Evolutionary conservation across 441 rosid genomes (phyloP).

Genomic region (Erysimum cheiri): DNA sequence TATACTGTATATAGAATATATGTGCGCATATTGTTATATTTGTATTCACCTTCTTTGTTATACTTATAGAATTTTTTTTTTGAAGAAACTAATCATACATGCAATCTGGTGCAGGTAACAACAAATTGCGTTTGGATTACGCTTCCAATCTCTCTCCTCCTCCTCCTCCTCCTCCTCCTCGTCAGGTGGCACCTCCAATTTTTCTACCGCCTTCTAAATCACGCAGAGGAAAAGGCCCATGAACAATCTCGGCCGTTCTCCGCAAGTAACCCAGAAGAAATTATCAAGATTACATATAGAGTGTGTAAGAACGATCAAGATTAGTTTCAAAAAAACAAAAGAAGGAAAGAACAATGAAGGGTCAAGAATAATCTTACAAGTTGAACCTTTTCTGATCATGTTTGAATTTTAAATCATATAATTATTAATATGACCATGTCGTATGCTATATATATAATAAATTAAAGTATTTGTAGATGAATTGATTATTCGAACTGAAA

Average conservation of each 20-base stretch:
- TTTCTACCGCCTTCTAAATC: slow-evolving; percentile 16
- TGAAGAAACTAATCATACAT: background rate
- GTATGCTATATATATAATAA: background rate
- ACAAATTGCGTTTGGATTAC: background rate
- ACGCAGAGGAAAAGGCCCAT: slow-evolving; percentile 14
- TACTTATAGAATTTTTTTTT: background rate
- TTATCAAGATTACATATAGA: background rate
- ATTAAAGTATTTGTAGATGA: background rate
- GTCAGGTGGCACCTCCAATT: background rate
- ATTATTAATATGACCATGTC: background rate
- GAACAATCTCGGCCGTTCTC: background rate
- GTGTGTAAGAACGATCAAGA: background rate
- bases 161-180: background rate
- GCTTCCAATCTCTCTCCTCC: background rate
- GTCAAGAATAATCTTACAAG: background rate
- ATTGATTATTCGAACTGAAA: background rate
- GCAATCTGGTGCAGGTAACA: slow-evolving; percentile 13
- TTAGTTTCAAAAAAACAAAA: background rate
- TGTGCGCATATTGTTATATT: background rate
- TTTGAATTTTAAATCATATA: background rate
- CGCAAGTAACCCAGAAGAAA: background rate
- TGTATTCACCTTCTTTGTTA: background rate
- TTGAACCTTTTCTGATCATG: background rate
- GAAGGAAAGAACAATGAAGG: background rate
- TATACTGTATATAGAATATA: background rate